phyloP scores from a whole-genome alignment of 73 alveolate species.

The Effrenium voratum region DNA sequence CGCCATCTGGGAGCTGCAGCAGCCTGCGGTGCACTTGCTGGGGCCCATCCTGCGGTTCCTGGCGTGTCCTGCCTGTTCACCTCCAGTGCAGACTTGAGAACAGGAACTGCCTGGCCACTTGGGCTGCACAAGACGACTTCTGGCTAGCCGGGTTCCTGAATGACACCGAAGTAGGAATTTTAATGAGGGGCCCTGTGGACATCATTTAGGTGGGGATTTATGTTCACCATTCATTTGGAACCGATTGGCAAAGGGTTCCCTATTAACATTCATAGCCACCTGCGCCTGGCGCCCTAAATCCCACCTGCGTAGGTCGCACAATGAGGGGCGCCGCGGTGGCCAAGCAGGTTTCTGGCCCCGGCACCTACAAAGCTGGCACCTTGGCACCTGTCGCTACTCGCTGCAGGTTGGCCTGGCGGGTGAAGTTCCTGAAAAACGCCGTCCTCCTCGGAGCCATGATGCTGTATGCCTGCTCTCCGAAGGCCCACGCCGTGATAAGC shows the following conservation, averaged over 20 bases:
- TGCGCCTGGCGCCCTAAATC: too few relatives aligned
- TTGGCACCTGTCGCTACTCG: background rate
- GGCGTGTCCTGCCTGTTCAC: conserved; percentile 30
- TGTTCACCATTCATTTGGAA: background rate
- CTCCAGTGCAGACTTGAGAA: conserved; percentile 45
- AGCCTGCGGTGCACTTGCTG: conserved; percentile 13
- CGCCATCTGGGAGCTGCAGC: conserved; percentile 67
- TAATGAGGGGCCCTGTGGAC: background rate
- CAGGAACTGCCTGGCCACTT: conserved; percentile 40
- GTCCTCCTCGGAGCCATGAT: background rate
- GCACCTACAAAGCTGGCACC: background rate
- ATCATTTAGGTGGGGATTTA: background rate
- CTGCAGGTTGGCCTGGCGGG: conserved; percentile 31
- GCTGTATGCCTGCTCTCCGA: background rate
- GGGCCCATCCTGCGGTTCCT: background rate
- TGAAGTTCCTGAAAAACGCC: conserved; percentile 58
- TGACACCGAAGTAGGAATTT: background rate
- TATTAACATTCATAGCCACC: too few relatives aligned
- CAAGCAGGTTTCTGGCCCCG: conserved; percentile 8
- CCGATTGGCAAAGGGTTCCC: background rate
- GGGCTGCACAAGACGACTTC: background rate
- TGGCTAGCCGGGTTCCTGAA: too few relatives aligned
- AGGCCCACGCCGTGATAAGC: background rate
- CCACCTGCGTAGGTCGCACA: conserved; percentile 70
- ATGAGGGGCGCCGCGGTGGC: conserved; percentile 72